A percentile compares a stretch with the other conserved stretches of the same genome.
These are phyloP conservation scores for Pseudonitzschia delicatissima DNA, from an alignment of 108 stramenopile genomes.

Conservation along the genomic window DNA sequence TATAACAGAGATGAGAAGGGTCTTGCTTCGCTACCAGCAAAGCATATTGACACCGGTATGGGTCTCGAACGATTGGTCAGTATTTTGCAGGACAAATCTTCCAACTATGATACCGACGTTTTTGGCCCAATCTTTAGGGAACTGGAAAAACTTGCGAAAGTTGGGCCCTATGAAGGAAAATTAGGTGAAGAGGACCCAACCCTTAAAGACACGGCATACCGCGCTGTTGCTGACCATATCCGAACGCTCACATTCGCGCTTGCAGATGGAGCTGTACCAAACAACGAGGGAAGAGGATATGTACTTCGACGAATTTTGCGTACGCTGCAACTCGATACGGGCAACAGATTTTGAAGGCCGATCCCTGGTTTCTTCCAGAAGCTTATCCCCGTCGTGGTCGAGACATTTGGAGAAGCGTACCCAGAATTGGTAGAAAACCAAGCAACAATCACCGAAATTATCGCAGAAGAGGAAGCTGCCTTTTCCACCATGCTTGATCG, in stretches of 20 bases:
- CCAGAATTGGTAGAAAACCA: slow-evolving; percentile 87
- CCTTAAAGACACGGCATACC: slow-evolving; percentile 94
- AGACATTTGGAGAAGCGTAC: slow-evolving; percentile 90
- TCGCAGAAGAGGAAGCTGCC: slow-evolving; percentile 89
- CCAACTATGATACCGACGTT: slow-evolving; percentile 97
- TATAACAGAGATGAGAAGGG: slow-evolving; percentile 83
- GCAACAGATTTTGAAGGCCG: slow-evolving; percentile 89
- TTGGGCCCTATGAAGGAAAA: slow-evolving; percentile 80
- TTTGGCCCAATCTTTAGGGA: slow-evolving; percentile 82
- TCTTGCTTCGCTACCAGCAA: slow-evolving; percentile 72
- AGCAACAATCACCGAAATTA: slow-evolving; percentile 78
- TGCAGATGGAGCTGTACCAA: slow-evolving; percentile 95
- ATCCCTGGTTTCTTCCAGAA: slow-evolving; percentile 89
- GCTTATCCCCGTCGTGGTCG: slow-evolving; percentile 88
- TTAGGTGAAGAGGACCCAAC: slow-evolving; percentile 82
- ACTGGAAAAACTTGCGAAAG: slow-evolving; percentile 52
- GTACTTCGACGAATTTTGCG: slow-evolving; percentile 93
- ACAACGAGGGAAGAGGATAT: slow-evolving; percentile 96
- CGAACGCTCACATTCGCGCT: slow-evolving; percentile 94
- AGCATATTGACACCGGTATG: slow-evolving; percentile 99
- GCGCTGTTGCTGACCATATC: slow-evolving; percentile 97
- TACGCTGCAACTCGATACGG: slow-evolving; percentile 97
- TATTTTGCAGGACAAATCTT: slow-evolving; percentile 85
- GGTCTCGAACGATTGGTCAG: slow-evolving; percentile 93
- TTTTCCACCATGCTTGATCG: slow-evolving; percentile 93